phyloP scores from a whole-genome alignment of 1,284 basidiomycete species.

The Pseudozyma pruni region DNA sequence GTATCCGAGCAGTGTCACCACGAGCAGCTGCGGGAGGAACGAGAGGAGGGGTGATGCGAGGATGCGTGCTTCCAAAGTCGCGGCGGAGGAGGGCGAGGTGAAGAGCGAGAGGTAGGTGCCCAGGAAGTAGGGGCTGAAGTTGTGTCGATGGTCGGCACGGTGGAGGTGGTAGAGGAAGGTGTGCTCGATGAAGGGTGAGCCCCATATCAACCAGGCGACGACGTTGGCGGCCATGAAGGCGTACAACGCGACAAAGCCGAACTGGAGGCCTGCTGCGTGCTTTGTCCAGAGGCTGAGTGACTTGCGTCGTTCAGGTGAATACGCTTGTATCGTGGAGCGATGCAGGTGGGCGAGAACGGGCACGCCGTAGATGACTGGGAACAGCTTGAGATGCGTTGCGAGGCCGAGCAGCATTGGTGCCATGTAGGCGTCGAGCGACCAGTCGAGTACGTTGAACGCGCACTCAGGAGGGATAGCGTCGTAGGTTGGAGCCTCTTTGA shows the following conservation, averaged over 20 bases:
- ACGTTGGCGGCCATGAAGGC: conserved; percentile 78
- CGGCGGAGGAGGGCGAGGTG: background rate
- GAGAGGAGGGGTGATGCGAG: conserved; percentile 54
- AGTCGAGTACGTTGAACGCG: conserved; percentile 37
- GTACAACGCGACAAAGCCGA: conserved; percentile 76
- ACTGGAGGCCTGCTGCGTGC: conserved; percentile 73
- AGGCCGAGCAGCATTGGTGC: conserved; percentile 58
- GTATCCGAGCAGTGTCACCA: conserved; percentile 77
- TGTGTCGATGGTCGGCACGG: conserved; percentile 93
- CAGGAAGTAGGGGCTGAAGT: conserved; percentile 98
- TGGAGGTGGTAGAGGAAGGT: conserved; percentile 92
- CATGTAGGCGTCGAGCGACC: conserved; percentile 49
- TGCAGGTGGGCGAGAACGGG: conserved; percentile 77
- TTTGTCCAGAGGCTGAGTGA: conserved; percentile 33
- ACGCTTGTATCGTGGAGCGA: conserved; percentile 38
- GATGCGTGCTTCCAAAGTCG: conserved; percentile 10
- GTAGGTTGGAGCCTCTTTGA: conserved; percentile 14
- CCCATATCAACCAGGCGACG: conserved; percentile 75
- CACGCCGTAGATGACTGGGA: conserved; percentile 88
- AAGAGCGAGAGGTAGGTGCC: conserved; percentile 79
- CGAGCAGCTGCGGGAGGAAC: conserved; percentile 76
- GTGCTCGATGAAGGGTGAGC: conserved; percentile 87
- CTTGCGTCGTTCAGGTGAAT: conserved; percentile 23
- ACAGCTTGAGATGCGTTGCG: conserved; percentile 69
- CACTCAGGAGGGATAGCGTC: conserved; percentile 40